These are phyloP conservation scores for Camellia oleifera DNA, from an alignment of 179 eudicot species.

Conservation along the genomic window DNA sequence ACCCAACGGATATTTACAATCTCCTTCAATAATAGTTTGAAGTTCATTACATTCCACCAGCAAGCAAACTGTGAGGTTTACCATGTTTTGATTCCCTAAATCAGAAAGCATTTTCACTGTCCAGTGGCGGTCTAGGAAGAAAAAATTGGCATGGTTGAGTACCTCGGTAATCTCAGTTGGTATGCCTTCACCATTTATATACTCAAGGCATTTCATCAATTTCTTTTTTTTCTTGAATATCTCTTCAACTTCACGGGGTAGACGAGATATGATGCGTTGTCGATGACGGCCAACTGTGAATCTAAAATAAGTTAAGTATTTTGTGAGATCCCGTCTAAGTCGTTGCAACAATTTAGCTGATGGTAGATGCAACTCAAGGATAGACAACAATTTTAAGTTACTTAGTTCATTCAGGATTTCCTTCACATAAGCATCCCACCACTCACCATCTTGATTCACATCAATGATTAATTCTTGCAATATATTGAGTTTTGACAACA, in stretches of 20 bases:
- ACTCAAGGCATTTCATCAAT: not conserved
- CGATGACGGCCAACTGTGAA: not conserved
- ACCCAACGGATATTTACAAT: no score
- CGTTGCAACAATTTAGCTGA: not conserved
- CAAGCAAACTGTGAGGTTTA: not conserved
- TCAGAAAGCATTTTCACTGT: not conserved
- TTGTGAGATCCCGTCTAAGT: not conserved
- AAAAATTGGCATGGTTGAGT: no score
- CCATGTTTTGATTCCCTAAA: not conserved
- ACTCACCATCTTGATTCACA: not conserved
- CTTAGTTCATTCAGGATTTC: not conserved
- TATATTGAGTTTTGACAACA: not conserved
- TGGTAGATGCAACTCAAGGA: not conserved
- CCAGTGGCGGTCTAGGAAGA: no score
- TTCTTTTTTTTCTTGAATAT: not conserved
- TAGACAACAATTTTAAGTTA: not conserved
- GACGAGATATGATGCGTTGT: not conserved
- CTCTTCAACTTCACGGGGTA: not conserved
- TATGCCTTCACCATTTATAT: not conserved
- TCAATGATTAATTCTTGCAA: not conserved
- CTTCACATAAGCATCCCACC: not conserved
- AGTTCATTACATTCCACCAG: slow-evolving; percentile 4
- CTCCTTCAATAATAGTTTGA: not conserved
- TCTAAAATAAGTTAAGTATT: not conserved
- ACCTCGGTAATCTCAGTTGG: not conserved